Evolutionary conservation across 2,329 filamentous ascomycete species (phyloP).

Genomic region (Aspergillus nomiae): DNA sequence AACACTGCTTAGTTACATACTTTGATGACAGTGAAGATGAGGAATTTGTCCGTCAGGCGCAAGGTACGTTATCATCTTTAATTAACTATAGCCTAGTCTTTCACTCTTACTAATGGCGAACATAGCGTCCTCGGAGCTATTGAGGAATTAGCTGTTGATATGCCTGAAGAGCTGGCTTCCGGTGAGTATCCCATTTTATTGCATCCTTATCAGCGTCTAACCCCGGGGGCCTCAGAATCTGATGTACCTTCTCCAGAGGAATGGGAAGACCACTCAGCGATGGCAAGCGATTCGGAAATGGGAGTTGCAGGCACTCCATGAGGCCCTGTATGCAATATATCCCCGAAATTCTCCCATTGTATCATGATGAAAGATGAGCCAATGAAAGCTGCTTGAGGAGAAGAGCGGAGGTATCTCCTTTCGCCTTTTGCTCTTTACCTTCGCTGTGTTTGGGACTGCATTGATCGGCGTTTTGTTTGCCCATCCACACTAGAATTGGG

Average conservation of each 20-base stretch:
- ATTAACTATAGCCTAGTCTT: not conserved
- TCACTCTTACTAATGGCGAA: slow-evolving; percentile 5
- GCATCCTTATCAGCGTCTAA: slow-evolving; percentile 24
- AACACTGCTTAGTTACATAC: slow-evolving; percentile 41
- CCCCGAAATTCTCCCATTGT: slow-evolving; percentile 15
- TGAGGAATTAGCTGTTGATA: slow-evolving; percentile 38
- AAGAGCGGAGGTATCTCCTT: not conserved
- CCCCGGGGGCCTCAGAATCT: slow-evolving; percentile 34
- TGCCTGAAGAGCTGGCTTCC: slow-evolving; percentile 43
- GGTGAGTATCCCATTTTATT: slow-evolving; percentile 34
- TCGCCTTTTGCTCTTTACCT: slow-evolving; percentile 5
- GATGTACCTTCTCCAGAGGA: slow-evolving; percentile 43
- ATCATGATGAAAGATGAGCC: slow-evolving; percentile 32
- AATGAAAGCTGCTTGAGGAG: slow-evolving; percentile 16
- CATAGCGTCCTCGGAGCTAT: slow-evolving; percentile 35
- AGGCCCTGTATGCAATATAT: slow-evolving; percentile 5
- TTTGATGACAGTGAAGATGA: slow-evolving; percentile 40
- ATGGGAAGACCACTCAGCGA: slow-evolving; percentile 45
- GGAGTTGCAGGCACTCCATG: slow-evolving; percentile 40
- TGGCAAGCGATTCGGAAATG: slow-evolving; percentile 45
- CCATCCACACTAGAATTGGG: slow-evolving; percentile 16
- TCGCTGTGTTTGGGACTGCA: slow-evolving; percentile 22
- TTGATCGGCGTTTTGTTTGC: slow-evolving; percentile 26
- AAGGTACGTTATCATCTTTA: slow-evolving; percentile 32
- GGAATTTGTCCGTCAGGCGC: slow-evolving; percentile 33